phyloP scores from a whole-genome alignment of 768 basidiomycete genomes.

The Lactifluus piperatus region DNA sequence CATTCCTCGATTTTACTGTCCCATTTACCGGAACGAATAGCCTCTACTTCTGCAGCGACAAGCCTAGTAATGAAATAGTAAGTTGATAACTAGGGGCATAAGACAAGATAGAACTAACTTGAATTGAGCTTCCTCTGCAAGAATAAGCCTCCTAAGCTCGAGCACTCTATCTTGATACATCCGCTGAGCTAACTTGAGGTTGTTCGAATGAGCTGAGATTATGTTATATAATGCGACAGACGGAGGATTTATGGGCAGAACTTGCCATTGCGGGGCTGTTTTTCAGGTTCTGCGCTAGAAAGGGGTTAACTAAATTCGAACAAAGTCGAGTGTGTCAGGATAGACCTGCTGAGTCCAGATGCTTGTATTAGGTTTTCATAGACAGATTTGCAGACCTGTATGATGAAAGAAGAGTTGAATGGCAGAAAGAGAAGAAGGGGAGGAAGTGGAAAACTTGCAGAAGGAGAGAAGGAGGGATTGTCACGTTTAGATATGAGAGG shows the following conservation, averaged over 20 bases:
- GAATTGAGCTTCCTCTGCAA: slow-evolving; percentile 69
- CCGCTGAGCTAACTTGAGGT: slow-evolving; percentile 65
- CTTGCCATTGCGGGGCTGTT: slow-evolving; percentile 43
- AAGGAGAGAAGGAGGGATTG: slow-evolving; percentile 54
- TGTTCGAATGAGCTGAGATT: slow-evolving; percentile 42
- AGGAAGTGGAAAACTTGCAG: slow-evolving; percentile 39
- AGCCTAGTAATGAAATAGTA: slow-evolving; percentile 32
- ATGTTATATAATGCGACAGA: not conserved
- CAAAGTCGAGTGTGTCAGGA: not conserved
- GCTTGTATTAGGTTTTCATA: not conserved
- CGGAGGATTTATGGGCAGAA: not conserved
- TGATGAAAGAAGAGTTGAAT: not conserved
- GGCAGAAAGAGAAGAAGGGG: slow-evolving; percentile 8
- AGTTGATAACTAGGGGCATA: not conserved
- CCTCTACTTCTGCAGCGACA: slow-evolving; percentile 66
- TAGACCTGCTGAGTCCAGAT: slow-evolving; percentile 8
- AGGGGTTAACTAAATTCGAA: not conserved
- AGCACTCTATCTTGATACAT: slow-evolving; percentile 61
- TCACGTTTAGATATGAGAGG: slow-evolving; percentile 52
- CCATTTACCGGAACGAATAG: slow-evolving; percentile 60
- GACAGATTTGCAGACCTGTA: slow-evolving; percentile 2
- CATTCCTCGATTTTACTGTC: slow-evolving; percentile 42
- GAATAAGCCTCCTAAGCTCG: slow-evolving; percentile 65
- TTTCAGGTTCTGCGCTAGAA: slow-evolving; percentile 26
- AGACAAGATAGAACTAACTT: slow-evolving; percentile 37